A percentile compares a stretch with the other conserved stretches of the same genome.
These are phyloP conservation scores for Carallia pectinifolia DNA, from an alignment of 345 rosid species.

Conservation along the genomic window DNA sequence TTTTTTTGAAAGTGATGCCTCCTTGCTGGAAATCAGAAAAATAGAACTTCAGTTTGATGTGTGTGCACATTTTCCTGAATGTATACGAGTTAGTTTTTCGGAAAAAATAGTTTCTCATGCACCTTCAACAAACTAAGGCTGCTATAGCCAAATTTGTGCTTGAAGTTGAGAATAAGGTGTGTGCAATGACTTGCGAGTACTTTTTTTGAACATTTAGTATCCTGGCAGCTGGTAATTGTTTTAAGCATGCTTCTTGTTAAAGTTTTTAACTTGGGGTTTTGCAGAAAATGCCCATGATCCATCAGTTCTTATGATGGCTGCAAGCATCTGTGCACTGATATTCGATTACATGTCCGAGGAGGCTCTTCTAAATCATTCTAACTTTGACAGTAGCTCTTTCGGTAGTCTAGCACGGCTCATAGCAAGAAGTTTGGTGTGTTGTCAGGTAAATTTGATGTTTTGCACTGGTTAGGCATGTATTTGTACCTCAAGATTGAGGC, in stretches of 20 bases:
- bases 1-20: background rate
- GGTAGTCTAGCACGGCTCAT: constrained; percentile 44
- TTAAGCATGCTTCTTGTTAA: background rate
- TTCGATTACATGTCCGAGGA: constrained; percentile 72
- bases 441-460: constrained; percentile 39
- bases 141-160: background rate
- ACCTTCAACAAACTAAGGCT: too few species aligned
- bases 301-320: constrained; percentile 64
- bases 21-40: background rate
- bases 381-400: constrained; percentile 38
- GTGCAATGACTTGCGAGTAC: background rate
- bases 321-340: constrained; percentile 68
- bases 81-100: too few species aligned
- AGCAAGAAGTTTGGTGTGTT: constrained; percentile 53
- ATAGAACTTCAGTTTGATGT: background rate
- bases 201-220: background rate
- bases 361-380: constrained; percentile 53
- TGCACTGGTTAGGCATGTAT: background rate
- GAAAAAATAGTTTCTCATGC: too few species aligned
- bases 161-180: constrained; percentile 10
- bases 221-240: too few species aligned
- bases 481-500: background rate
- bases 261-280: constrained; percentile 4
- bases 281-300: constrained; percentile 51
- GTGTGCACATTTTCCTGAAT: too few species aligned